A percentile compares a stretch with the other conserved stretches of the same genome.
Conservation (phyloP, 257 asterid species). For the Solanum microdontum region DNA sequence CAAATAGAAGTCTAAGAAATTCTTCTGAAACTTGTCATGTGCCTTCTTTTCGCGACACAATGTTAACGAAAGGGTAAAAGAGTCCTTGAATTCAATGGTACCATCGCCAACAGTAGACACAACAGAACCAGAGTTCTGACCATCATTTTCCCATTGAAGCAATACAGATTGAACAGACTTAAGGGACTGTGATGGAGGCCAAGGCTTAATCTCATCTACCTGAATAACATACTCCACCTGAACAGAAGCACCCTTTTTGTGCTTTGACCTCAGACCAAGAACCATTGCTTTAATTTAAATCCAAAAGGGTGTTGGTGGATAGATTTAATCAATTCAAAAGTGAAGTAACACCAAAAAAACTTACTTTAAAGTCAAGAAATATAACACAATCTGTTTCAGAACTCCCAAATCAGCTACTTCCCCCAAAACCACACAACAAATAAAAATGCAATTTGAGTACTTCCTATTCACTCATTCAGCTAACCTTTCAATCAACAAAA, state of each 20-base stretch:
- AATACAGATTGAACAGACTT: constrained; percentile 56
- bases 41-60: constrained; percentile 36
- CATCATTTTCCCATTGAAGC: constrained; percentile 69
- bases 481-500: not conserved
- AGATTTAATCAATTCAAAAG: constrained; percentile 11
- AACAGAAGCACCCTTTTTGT: constrained; percentile 40
- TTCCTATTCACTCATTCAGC: not conserved
- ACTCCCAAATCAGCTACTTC: not conserved
- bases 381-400: not conserved
- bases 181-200: constrained; percentile 78
- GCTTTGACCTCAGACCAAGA: constrained; percentile 60
- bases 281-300: constrained; percentile 48
- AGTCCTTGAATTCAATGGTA: constrained; percentile 47
- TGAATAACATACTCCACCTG: constrained; percentile 43
- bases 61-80: constrained; percentile 45
- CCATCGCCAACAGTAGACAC: constrained; percentile 48
- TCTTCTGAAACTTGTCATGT: constrained; percentile 49
- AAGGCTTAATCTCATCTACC: constrained; percentile 58
- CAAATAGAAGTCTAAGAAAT: constrained; percentile 53
- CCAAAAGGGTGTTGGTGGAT: not conserved
- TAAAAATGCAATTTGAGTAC: not conserved
- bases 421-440: not conserved
- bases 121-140: constrained; percentile 49
- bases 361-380: not conserved
- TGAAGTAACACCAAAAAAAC: not conserved